These are phyloP conservation scores for Penicillium nordicum DNA, from an alignment of 2,329 filamentous ascomycete species.

Conservation along the genomic window DNA sequence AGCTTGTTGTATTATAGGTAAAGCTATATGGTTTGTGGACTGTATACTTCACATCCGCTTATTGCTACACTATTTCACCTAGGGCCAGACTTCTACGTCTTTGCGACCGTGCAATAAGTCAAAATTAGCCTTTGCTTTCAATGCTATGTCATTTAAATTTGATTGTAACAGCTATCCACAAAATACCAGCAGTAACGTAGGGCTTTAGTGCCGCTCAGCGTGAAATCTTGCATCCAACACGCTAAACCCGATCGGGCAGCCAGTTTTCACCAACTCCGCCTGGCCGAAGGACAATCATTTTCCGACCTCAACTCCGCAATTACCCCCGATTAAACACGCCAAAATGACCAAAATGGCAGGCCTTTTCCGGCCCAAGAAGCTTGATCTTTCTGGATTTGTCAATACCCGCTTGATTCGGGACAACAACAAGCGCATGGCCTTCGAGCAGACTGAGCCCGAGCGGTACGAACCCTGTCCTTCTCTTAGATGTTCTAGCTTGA, in stretches of 20 bases:
- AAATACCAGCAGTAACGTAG: neutral
- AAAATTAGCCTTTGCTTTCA: neutral
- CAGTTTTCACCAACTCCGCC: constrained; percentile 25
- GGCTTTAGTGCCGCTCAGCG: neutral
- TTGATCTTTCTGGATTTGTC: constrained; percentile 83
- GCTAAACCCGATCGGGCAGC: constrained; percentile 28
- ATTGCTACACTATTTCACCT: neutral
- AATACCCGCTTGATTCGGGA: constrained; percentile 87
- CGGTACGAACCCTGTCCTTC: constrained; percentile 55
- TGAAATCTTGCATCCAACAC: constrained; percentile 10
- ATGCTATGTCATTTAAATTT: neutral
- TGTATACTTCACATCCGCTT: neutral
- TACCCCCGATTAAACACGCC: constrained; percentile 9
- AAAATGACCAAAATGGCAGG: constrained; percentile 48
- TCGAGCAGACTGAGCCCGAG: constrained; percentile 80
- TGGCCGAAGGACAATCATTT: constrained; percentile 15
- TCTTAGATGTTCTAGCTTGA: neutral
- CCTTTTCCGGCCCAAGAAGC: constrained; percentile 84
- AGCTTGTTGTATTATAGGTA: neutral
- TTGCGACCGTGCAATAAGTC: neutral
- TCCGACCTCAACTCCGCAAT: constrained; percentile 10
- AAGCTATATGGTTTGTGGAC: neutral
- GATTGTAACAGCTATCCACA: neutral
- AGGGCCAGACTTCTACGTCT: neutral
- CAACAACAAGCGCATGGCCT: constrained; percentile 94